These are phyloP conservation scores for Mycena epipterygia DNA, from an alignment of 768 basidiomycete species.

Conservation along the genomic window DNA sequence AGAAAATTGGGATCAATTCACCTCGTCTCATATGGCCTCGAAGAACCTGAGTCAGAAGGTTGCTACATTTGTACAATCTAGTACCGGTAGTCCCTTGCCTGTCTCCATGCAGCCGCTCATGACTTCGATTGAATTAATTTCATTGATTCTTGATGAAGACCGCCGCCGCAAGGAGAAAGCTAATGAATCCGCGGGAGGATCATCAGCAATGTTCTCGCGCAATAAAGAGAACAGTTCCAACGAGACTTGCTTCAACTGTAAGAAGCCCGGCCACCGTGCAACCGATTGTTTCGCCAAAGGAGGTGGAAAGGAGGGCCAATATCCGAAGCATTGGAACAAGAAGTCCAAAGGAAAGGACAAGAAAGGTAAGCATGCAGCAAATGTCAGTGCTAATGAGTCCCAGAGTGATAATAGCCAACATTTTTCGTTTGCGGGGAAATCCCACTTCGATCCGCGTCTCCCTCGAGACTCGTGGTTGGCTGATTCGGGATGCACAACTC, in stretches of 20 bases:
- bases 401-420: background rate
- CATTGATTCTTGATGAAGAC: too few species aligned
- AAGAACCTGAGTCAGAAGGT: slow-evolving; percentile 6
- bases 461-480: slow-evolving; percentile 15
- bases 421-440: slow-evolving; percentile 3
- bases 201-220: slow-evolving; percentile 14
- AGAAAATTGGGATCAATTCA: slow-evolving; percentile 10
- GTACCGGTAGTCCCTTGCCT: slow-evolving; percentile 9
- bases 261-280: slow-evolving; percentile 3
- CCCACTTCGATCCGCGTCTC: slow-evolving; percentile 15
- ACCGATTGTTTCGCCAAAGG: slow-evolving; percentile 18
- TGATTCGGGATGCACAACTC: slow-evolving; percentile 17
- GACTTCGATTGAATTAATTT: too few species aligned
- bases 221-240: background rate
- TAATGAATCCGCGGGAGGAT: slow-evolving; percentile 5
- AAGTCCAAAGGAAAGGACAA: slow-evolving; percentile 5
- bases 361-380: slow-evolving; percentile 15
- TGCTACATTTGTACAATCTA: slow-evolving; percentile 5
- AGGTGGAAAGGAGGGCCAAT: slow-evolving; percentile 17
- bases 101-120: too few species aligned
- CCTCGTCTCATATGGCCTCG: background rate
- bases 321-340: slow-evolving; percentile 8
- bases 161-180: too few species aligned
- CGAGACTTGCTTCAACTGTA: slow-evolving; percentile 11
- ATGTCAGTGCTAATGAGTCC: background rate